Evolutionary conservation across 2,329 filamentous ascomycete genomes (phyloP), one percentile per base, ranked within the genome.

Genomic region (Beauveria brongniartii): DNA sequence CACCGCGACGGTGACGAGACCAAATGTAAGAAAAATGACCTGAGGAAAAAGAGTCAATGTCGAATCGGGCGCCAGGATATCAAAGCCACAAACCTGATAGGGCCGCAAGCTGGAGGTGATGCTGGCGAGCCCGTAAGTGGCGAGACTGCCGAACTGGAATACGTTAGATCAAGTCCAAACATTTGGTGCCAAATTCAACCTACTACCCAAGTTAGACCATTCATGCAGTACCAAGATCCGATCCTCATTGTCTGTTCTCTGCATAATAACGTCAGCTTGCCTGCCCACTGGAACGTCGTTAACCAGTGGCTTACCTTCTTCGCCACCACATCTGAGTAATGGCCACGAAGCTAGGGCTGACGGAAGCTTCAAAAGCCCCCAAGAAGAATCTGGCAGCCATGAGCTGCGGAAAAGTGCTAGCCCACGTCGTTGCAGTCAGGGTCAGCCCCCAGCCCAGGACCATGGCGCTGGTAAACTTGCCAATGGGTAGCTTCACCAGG

Each of bases 291-390:
- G 5, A 37, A 16, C 34, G 34, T 16, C 2, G 5, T 16, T 1
- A 4, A 37, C 12, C 34, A 16, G 34, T 16, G 34, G 5, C 34
- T 37, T 37, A 37, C 61, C 77, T 75, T 56, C 82, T 76, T 47
- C 81, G 77, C 75, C 81, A 87, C 83, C 83, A 87, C 80, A 85
- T 84, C 59, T 81, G 78, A 1, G 82, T 83, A 40, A 84, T 81
- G 20, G 81, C 80, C 18, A 84, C 74, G 64, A 84, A 85, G 22
- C 78, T 78, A 0, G 82, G 82, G 2, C 71, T 72, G 44, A 74
- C 67, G 47, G 71, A 72, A 3, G 72, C 77, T 65, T 86, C 83
- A 66, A 85, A 85, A 0, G 81, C 72, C 9, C 83, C 83, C 1
- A 86, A 73, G 61, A 86, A 77, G 64, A 85, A 79, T 3, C 83